Conservation (phyloP, 352 stramenopile species). For the Phytopythium aichiense region DNA sequence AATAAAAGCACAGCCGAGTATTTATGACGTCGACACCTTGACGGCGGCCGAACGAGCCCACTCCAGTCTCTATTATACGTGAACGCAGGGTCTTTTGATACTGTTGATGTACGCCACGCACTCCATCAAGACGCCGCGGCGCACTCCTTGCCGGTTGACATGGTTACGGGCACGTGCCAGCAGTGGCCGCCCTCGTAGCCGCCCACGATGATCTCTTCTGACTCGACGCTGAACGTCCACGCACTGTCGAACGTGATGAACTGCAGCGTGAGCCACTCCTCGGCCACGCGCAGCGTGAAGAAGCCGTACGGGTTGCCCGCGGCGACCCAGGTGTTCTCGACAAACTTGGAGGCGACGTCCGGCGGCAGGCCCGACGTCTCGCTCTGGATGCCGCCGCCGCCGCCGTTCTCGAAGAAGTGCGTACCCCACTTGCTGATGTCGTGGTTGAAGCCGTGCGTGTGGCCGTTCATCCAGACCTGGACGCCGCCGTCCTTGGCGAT, state of each 20-base stretch:
- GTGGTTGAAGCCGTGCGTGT: slow-evolving; percentile 88
- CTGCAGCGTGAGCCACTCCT: slow-evolving; percentile 82
- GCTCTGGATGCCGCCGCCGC: slow-evolving; percentile 80
- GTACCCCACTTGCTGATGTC: slow-evolving; percentile 82
- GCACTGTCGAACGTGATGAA: slow-evolving; percentile 81
- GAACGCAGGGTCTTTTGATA: background rate
- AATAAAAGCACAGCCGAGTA: background rate
- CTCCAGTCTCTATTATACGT: background rate
- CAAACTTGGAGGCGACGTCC: slow-evolving; percentile 68
- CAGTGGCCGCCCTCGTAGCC: slow-evolving; percentile 81
- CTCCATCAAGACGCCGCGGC: slow-evolving; percentile 14
- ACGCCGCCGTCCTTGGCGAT: slow-evolving; percentile 75
- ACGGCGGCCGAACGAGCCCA: background rate
- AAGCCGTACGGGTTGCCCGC: slow-evolving; percentile 81
- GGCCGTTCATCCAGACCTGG: slow-evolving; percentile 79
- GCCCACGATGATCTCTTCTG: slow-evolving; percentile 72
- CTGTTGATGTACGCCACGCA: background rate
- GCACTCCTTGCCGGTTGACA: slow-evolving; percentile 64
- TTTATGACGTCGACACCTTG: background rate
- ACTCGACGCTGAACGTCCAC: slow-evolving; percentile 77
- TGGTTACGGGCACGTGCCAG: slow-evolving; percentile 78
- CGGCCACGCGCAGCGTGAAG: slow-evolving; percentile 80
- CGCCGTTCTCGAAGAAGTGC: slow-evolving; percentile 87
- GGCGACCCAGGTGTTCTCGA: slow-evolving; percentile 79
- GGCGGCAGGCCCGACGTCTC: slow-evolving; percentile 78